These are phyloP conservation scores for Fusarium humuli DNA, from an alignment of 2,329 filamentous ascomycete species.

Conservation along the genomic window DNA sequence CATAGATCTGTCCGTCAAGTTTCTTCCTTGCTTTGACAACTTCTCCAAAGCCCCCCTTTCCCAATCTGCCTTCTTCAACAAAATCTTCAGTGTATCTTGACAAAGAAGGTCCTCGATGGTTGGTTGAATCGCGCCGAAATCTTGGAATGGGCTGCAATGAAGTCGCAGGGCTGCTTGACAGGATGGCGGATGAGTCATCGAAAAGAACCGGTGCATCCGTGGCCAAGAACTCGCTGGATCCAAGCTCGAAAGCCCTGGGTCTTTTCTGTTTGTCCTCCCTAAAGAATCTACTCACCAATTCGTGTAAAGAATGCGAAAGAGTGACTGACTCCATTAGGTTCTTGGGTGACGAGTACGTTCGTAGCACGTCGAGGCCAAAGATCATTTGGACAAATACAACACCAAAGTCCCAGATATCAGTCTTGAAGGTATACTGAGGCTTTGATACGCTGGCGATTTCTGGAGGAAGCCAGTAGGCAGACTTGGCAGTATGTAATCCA, in stretches of 20 bases:
- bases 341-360: constrained; percentile 82
- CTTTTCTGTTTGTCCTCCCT: constrained; percentile 85
- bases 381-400: constrained; percentile 94
- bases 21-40: constrained; percentile 96
- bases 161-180: constrained; percentile 58
- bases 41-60: constrained; percentile 95
- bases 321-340: constrained; percentile 77
- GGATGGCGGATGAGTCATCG: constrained; percentile 56
- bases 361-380: constrained; percentile 81
- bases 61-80: constrained; percentile 86
- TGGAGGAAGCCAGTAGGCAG: constrained; percentile 85
- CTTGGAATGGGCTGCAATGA: constrained; percentile 60
- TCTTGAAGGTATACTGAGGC: constrained; percentile 77
- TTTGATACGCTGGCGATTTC: constrained; percentile 75
- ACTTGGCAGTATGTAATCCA: constrained; percentile 72
- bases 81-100: constrained; percentile 92
- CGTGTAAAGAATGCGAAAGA: constrained; percentile 80
- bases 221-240: constrained; percentile 73
- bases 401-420: constrained; percentile 95
- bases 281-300: constrained; percentile 87
- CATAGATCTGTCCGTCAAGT: constrained; percentile 92
- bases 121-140: constrained; percentile 72
- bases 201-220: constrained; percentile 71
- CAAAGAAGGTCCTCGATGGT: constrained; percentile 58
- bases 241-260: constrained; percentile 81